These are phyloP conservation scores for Cenchrus americanus DNA, from an alignment of 176 grass and related monocot genomes.

Conservation along the genomic window DNA sequence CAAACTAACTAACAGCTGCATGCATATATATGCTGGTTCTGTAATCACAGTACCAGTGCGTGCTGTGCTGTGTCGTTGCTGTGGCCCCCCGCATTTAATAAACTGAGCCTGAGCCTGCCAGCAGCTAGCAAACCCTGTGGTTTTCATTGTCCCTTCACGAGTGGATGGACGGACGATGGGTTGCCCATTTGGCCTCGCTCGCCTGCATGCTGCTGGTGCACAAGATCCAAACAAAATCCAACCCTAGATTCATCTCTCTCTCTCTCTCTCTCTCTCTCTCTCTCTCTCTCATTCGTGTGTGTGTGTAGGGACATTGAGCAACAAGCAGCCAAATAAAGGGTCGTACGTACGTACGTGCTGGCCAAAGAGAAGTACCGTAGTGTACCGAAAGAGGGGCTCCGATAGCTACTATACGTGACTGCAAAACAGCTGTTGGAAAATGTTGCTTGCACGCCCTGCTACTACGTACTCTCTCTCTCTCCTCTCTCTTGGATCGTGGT, in stretches of 20 bases:
- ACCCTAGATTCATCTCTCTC: slow-evolving; percentile 49
- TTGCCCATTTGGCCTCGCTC: too few relatives aligned
- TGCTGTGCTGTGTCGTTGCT: neutral
- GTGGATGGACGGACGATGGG: slow-evolving; percentile 47
- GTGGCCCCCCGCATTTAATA: slow-evolving; percentile 57
- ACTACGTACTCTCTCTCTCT: too few relatives aligned
- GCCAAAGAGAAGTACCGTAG: slow-evolving; percentile 43
- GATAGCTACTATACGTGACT: slow-evolving; percentile 85
- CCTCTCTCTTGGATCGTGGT: neutral
- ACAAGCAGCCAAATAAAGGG: neutral
- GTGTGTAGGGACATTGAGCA: too few relatives aligned
- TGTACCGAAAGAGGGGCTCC: slow-evolving; percentile 51
- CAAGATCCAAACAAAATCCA: slow-evolving; percentile 98
- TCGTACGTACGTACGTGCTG: too few relatives aligned
- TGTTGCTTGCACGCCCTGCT: slow-evolving; percentile 45
- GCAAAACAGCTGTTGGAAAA: slow-evolving; percentile 74
- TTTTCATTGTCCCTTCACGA: slow-evolving; percentile 68
- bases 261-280: slow-evolving; percentile 17
- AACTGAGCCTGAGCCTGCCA: neutral
- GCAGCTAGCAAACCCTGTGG: slow-evolving; percentile 50
- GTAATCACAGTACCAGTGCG: slow-evolving; percentile 49
- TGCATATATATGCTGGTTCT: slow-evolving; percentile 46
- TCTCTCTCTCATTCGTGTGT: neutral
- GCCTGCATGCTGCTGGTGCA: slow-evolving; percentile 2
- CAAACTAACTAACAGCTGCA: slow-evolving; percentile 54